phyloP scores from a whole-genome alignment of 495 filamentous ascomycete genomes.

The Cryomyces minteri region DNA sequence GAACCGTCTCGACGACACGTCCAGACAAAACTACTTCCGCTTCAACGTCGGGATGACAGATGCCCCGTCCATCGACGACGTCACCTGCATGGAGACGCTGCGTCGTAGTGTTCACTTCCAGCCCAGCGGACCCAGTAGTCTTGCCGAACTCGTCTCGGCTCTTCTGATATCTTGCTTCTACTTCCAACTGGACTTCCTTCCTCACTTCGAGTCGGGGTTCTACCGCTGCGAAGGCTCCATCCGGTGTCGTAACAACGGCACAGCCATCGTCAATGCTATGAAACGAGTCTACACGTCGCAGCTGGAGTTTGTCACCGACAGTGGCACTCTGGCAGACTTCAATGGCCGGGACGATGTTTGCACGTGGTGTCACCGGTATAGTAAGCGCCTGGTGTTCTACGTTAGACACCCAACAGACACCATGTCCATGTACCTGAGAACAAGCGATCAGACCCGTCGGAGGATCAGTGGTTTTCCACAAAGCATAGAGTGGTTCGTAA shows the following conservation, averaged over 20 bases:
- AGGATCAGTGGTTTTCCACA: constrained; percentile 1
- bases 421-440: neutral
- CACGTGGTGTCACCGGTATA: neutral
- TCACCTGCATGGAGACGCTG: neutral
- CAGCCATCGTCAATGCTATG: neutral
- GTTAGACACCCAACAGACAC: neutral
- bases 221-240: neutral
- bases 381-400: neutral
- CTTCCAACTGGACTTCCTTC: constrained; percentile 1
- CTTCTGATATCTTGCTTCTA: constrained; percentile 1
- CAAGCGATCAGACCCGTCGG: neutral
- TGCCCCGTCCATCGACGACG: neutral
- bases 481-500: neutral
- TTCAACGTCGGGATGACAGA: neutral
- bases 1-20: neutral
- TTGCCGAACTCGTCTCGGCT: neutral
- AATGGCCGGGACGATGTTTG: neutral
- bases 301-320: neutral
- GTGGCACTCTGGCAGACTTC: neutral
- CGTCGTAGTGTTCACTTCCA: neutral
- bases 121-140: neutral
- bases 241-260: neutral
- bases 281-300: neutral
- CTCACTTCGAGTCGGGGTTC: neutral
- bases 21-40: neutral